phyloP scores from a whole-genome alignment of 2,329 filamentous ascomycete species.

The Capronia coronata region DNA sequence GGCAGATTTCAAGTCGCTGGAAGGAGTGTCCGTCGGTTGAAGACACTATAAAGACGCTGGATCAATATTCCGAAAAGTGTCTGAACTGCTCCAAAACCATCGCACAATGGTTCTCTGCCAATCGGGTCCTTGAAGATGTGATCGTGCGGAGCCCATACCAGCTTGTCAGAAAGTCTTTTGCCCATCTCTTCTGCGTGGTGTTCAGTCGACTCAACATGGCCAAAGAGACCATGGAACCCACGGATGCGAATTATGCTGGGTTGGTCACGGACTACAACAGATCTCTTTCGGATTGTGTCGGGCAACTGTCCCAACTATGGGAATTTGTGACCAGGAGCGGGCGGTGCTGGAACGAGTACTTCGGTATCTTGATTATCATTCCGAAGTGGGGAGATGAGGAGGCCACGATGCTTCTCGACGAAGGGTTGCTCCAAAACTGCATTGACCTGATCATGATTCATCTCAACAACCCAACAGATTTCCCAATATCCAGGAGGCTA shows the following conservation, averaged over 20 bases:
- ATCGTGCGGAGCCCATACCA: constrained; percentile 22
- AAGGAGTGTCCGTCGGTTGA: constrained; percentile 62
- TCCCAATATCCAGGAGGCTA: constrained; percentile 10
- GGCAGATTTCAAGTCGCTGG: constrained; percentile 66
- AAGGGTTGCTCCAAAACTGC: constrained; percentile 54
- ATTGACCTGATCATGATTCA: constrained; percentile 54
- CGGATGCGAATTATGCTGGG: constrained; percentile 3
- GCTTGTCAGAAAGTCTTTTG: constrained; percentile 22
- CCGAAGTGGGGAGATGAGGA: constrained; percentile 56
- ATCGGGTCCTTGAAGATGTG: constrained; percentile 18
- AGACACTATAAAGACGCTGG: constrained; percentile 50
- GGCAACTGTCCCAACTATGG: constrained; percentile 17
- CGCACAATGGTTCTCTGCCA: constrained; percentile 19
- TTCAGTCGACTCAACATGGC: constrained; percentile 15
- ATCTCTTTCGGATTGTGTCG: constrained; percentile 12
- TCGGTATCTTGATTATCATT: constrained; percentile 63
- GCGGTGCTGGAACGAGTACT: constrained; percentile 70
- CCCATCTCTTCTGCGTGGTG: constrained; percentile 14
- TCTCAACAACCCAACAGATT: constrained; percentile 14
- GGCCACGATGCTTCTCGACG: constrained; percentile 52
- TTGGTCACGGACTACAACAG: constrained; percentile 2
- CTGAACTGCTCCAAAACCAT: constrained; percentile 20
- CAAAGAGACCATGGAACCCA: background rate
- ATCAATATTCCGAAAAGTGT: constrained; percentile 42
- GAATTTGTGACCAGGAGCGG: constrained; percentile 17